These are phyloP conservation scores for Cyclospora cayetanensis DNA, from an alignment of 169 alveolate species.

Conservation along the genomic window DNA sequence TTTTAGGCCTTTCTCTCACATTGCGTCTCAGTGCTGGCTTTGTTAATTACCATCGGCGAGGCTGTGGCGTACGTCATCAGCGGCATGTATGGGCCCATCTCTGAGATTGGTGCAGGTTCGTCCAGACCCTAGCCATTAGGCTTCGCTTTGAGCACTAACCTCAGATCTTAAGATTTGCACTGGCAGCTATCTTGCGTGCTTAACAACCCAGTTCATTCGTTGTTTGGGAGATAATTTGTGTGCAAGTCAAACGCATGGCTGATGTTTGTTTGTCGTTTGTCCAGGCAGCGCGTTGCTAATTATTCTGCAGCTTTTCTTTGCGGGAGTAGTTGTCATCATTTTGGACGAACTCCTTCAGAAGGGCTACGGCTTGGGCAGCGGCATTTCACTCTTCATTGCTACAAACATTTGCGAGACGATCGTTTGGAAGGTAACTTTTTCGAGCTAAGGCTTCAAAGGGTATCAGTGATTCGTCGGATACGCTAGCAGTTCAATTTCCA, in stretches of 20 bases:
- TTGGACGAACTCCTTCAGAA: conserved; percentile 99
- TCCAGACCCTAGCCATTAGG: no score
- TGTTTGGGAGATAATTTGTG: neutral
- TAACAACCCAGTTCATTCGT: no score
- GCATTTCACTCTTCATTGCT: conserved; percentile 99
- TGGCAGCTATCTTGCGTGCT: no score
- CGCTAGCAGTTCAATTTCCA: no score
- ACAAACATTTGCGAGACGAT: conserved; percentile 99
- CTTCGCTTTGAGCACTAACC: no score
- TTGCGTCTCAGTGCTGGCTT: conserved; percentile 90
- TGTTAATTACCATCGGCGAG: conserved; percentile 98
- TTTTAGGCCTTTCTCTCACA: no score
- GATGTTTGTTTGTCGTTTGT: conserved; percentile 26
- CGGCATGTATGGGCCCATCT: conserved; percentile 97
- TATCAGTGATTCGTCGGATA: no score
- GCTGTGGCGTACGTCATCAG: conserved; percentile 98
- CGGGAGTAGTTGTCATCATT: conserved; percentile 99
- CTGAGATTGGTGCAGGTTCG: conserved; percentile 92
- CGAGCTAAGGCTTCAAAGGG: no score
- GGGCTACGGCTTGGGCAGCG: conserved; percentile 99
- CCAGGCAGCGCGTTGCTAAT: conserved; percentile 95
- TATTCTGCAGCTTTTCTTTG: conserved; percentile 95
- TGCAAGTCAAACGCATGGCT: neutral
- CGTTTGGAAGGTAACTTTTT: conserved; percentile 94
- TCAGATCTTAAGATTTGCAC: no score